Evolutionary conservation across 805 yeast genomes (phyloP), one percentile per base, ranked within the genome.

Genomic region (Hanseniaspora jakobsenii): DNA sequence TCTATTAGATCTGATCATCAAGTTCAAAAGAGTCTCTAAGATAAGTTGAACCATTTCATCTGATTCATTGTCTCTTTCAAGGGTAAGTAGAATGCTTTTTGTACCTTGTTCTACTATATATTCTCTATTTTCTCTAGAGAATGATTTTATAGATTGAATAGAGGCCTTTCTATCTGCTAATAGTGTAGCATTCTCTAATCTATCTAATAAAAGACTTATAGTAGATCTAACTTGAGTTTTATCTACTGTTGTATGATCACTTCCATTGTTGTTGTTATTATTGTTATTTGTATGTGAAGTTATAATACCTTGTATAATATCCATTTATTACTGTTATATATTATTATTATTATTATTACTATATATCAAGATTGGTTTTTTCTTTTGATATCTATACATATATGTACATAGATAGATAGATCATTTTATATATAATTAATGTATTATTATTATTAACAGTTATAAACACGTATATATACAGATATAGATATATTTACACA

Each of bases 131-230:
- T 85, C 84, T 46, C 96, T 70, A 48, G 93, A 76, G 58, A 85
- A 86, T 32, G 93, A 82, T 57, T 89, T 87, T 50, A 91, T 66
- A 0, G 94, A 89, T 29, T 89, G 67, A 3, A 89, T 82, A 0
- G 97, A 97, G 1, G 95, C 89, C 44, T 94, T 66, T 50, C 96
- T 69, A 62, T 91, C 98, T 23, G 81, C 76, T 2, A 91, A 69
- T 50, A 82, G 62, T 0, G 81, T 79, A 3, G 96, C 78, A 62
- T 91, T 85, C 35, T 77, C 74, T 45, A 89, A 71, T 32, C 97
- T 68, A 57, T 93, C 95, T 52, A 95, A 83, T 35, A 91, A 67
- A 4, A 91, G 84, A 5, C 89, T 76, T 48, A 91, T 89, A 12
- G 94, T 81, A 55, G 83, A 94, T 53, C 79, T 84, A 3, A 77